Evolutionary conservation across 805 yeast genomes (phyloP), one percentile per base, ranked within the genome.

Genomic region (Kluyveromyces starmeri): DNA sequence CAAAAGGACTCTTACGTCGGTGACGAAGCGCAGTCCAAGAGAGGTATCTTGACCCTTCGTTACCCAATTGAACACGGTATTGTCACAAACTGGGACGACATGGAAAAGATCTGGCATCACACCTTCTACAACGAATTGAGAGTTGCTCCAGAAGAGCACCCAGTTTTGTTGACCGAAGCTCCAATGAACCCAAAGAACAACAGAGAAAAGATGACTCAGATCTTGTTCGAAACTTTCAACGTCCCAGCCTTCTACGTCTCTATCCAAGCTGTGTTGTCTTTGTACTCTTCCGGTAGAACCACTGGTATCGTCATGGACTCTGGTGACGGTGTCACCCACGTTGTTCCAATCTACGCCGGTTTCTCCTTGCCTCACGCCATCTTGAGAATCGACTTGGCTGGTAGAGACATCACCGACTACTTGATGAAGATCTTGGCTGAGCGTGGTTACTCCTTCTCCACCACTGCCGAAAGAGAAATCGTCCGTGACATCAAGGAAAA

Each of bases 21-120:
- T 64, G 97, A 92, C 66, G 97, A 92, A 74, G 98, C 97, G 47
- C 98, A 92, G 75, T 86, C 96, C 58, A 92, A 92, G 83, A 86
- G 98, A 83, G 98, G 98, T 88, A 88, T 92, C 66, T 81, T 92
- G 64, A 85, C 96, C 60, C 75, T 92, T 66, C 83, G 95, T 72
- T 92, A 92, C 76, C 98, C 98, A 64, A 92, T 89, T 65, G 97
- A 92, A 76, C 98, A 92, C 77, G 98, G 98, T 83, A 86, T 92
- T 56, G 97, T 92, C 50, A 89, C 95, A 71, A 86, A 92, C 86
- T 92, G 98, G 98, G 96, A 89, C 67, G 98, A 92, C 65, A 92
- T 92, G 98, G 98, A 92, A 75, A 89, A 89, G 74, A 92, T 92
- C 77, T 92, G 98, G 98, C 97, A 92, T 71, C 98, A 92, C 78